Evolutionary conservation across 495 filamentous ascomycete species (phyloP).

Genomic region (Hypoxylon subgilvum): DNA sequence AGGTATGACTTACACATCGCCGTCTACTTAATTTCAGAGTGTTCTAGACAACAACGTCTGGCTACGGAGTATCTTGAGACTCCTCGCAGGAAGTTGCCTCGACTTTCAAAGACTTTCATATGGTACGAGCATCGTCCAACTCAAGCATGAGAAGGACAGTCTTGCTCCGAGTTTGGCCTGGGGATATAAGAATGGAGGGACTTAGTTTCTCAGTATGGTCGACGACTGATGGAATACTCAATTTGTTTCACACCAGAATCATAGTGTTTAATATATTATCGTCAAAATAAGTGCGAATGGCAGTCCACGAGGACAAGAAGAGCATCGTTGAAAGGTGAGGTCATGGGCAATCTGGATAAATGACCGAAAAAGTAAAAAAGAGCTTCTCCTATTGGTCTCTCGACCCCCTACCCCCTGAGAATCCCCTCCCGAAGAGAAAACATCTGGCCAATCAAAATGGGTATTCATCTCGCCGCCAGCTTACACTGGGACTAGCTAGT

Average conservation of each 20-base stretch:
- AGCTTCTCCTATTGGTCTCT: slow-evolving; percentile 8
- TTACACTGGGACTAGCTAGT: slow-evolving; percentile 2
- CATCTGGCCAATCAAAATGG: slow-evolving; percentile 20
- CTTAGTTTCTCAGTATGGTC: neutral
- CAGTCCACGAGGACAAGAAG: slow-evolving; percentile 3
- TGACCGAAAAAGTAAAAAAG: neutral
- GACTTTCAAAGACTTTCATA: too few species aligned
- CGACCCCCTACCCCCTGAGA: slow-evolving; percentile 25
- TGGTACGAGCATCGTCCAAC: slow-evolving; percentile 29
- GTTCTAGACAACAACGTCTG: neutral
- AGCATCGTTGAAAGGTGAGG: neutral
- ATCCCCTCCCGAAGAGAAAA: slow-evolving; percentile 15
- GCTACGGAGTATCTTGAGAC: neutral
- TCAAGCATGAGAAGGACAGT: slow-evolving; percentile 6
- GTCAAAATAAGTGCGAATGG: neutral
- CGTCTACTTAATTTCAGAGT: neutral
- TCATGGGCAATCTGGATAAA: slow-evolving; percentile 34
- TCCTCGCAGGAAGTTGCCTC: neutral
- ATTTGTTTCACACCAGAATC: slow-evolving; percentile 4
- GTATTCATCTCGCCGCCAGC: slow-evolving; percentile 5
- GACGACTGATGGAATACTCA: neutral
- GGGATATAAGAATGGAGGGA: slow-evolving; percentile 4
- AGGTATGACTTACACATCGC: neutral
- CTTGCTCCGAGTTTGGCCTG: slow-evolving; percentile 4
- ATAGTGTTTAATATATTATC: slow-evolving; percentile 12